Evolutionary conservation across 2,329 filamentous ascomycete genomes (phyloP).

Genomic region (Aureobasidium vineae): DNA sequence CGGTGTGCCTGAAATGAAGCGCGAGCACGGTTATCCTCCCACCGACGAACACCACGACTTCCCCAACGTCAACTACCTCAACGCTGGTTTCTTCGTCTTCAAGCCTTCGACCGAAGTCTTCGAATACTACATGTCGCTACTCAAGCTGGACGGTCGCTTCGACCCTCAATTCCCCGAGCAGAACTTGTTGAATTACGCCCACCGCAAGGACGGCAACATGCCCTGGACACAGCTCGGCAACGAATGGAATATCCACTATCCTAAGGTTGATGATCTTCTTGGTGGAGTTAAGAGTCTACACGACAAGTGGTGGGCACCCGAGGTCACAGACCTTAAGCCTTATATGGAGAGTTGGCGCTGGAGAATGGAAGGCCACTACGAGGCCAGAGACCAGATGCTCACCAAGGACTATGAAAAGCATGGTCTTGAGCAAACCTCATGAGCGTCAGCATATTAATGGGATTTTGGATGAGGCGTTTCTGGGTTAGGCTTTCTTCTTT

Average conservation of each 20-base stretch:
- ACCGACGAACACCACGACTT: slow-evolving; percentile 33
- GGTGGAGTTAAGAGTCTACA: slow-evolving; percentile 42
- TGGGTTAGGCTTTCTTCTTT: neutral
- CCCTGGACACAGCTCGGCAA: slow-evolving; percentile 42
- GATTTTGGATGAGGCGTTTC: neutral
- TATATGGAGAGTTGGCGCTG: slow-evolving; percentile 38
- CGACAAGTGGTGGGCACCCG: slow-evolving; percentile 44
- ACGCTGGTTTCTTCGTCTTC: slow-evolving; percentile 41
- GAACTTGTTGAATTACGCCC: slow-evolving; percentile 41
- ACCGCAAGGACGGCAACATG: slow-evolving; percentile 42
- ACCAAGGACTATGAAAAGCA: slow-evolving; percentile 16
- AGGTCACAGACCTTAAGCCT: slow-evolving; percentile 36
- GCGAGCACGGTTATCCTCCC: slow-evolving; percentile 38
- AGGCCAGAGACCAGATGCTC: slow-evolving; percentile 34
- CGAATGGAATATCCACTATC: slow-evolving; percentile 43
- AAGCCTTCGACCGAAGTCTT: slow-evolving; percentile 34
- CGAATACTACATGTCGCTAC: slow-evolving; percentile 37
- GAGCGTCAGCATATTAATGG: neutral
- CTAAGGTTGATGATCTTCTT: slow-evolving; percentile 40
- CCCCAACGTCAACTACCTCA: slow-evolving; percentile 35
- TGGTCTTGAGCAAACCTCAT: neutral
- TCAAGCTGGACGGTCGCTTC: slow-evolving; percentile 36
- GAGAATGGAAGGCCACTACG: slow-evolving; percentile 42
- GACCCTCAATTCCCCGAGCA: slow-evolving; percentile 40
- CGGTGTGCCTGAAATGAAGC: slow-evolving; percentile 36